These are phyloP conservation scores for Cicer bijugum DNA, from an alignment of 306 rosid genomes.

Conservation along the genomic window DNA sequence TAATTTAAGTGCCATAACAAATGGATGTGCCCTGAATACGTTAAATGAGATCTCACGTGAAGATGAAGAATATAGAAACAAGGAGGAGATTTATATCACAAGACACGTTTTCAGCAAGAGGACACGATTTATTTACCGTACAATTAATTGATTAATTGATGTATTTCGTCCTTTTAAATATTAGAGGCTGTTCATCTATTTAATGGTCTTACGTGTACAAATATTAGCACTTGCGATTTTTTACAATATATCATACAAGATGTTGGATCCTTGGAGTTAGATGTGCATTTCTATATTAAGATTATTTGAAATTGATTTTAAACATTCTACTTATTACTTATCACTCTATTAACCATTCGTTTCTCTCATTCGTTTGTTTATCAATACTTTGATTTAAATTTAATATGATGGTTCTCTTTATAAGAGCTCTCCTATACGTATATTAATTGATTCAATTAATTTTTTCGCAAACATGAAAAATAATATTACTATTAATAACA, in stretches of 20 bases:
- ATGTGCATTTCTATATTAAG: constrained; percentile 4
- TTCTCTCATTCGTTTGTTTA: no score
- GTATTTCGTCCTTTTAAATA: constrained; percentile 38
- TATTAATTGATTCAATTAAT: no score
- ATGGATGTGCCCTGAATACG: constrained; percentile 15
- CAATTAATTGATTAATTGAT: not conserved
- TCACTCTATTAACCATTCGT: no score
- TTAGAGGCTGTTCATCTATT: not conserved
- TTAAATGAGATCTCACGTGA: constrained; percentile 42
- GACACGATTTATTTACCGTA: constrained; percentile 22
- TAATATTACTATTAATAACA: no score
- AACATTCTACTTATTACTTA: no score
- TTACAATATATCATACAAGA: constrained; percentile 3
- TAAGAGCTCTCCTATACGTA: no score
- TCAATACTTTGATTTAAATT: no score
- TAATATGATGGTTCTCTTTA: no score
- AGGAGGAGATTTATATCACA: constrained; percentile 30
- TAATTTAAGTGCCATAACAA: constrained; percentile 21
- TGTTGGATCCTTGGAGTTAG: constrained; percentile 30
- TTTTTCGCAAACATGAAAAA: no score
- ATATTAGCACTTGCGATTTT: constrained; percentile 11
- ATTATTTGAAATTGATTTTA: no score
- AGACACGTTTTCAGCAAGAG: not conserved
- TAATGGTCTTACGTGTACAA: constrained; percentile 29
- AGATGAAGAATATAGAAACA: constrained; percentile 14